phyloP scores from a whole-genome alignment of 23 red algal species.

The Chondrus crispus region DNA sequence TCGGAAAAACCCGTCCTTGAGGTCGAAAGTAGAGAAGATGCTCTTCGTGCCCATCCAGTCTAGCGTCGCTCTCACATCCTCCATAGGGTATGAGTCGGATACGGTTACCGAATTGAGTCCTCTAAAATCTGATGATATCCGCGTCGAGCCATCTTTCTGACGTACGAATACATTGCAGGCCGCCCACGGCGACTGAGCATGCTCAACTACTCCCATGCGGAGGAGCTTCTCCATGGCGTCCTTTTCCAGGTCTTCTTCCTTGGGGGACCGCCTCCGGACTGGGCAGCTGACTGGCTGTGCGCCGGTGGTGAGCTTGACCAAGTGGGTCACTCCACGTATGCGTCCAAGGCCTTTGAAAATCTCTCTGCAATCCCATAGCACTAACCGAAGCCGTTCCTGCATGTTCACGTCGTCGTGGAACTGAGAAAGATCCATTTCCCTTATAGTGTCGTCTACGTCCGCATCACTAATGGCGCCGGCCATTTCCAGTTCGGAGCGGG shows the following conservation, averaged over 20 bases:
- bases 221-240: not conserved
- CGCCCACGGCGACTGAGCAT: not conserved
- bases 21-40: constrained; percentile 12
- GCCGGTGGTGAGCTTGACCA: not conserved
- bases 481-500: not conserved
- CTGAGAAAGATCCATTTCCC: not conserved
- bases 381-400: not conserved
- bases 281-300: not conserved
- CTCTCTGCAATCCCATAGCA: not conserved
- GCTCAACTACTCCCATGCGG: not conserved
- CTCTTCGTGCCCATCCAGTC: constrained; percentile 11
- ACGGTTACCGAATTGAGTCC: not conserved
- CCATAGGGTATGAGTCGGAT: not conserved
- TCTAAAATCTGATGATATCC: constrained; percentile 18
- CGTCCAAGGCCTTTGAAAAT: not conserved
- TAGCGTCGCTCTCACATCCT: not conserved
- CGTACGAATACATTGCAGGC: not conserved
- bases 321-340: not conserved
- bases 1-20: constrained; percentile 32
- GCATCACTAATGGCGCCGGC: not conserved
- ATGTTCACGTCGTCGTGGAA: not conserved
- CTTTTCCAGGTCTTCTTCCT: not conserved
- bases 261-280: not conserved
- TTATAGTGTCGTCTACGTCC: not conserved
- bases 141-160: not conserved